phyloP scores from a whole-genome alignment of 495 filamentous ascomycete genomes.

The Penicillium pancosmium region DNA sequence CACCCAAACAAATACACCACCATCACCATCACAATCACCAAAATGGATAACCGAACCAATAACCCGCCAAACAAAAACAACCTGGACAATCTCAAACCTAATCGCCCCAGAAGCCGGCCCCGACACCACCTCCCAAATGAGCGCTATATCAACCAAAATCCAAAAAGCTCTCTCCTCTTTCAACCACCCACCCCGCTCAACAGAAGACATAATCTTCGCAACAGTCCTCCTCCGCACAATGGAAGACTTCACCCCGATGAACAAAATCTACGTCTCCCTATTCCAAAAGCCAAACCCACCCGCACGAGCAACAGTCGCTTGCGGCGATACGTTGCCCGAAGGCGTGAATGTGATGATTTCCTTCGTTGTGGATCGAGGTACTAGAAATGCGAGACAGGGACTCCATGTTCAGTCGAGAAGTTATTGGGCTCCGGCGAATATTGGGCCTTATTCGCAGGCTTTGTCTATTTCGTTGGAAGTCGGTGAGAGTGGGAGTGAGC shows the following conservation, averaged over 20 bases:
- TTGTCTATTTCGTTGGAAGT: constrained; percentile 57
- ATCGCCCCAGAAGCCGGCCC: constrained; percentile 43
- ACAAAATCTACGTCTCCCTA: constrained; percentile 70
- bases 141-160: constrained; percentile 42
- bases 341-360: constrained; percentile 64
- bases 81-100: constrained; percentile 50
- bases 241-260: constrained; percentile 73
- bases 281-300: constrained; percentile 79
- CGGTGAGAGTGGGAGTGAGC: not conserved
- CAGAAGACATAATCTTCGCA: constrained; percentile 68
- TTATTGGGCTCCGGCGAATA: constrained; percentile 98
- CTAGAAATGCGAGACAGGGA: constrained; percentile 45
- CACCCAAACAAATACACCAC: too few relatives aligned
- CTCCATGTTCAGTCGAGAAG: constrained; percentile 92
- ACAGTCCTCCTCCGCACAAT: constrained; percentile 80
- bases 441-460: constrained; percentile 95
- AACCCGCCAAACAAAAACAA: constrained; percentile 25
- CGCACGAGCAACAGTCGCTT: constrained; percentile 79
- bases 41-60: constrained; percentile 16
- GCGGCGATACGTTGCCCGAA: constrained; percentile 62
- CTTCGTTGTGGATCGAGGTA: constrained; percentile 44
- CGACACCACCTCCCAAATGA: constrained; percentile 48
- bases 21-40: not conserved
- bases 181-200: constrained; percentile 24
- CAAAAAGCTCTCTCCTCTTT: constrained; percentile 27